These are phyloP conservation scores for Umbilicus rupestris DNA, from an alignment of 164 flowering plant genomes.

Conservation along the genomic window DNA sequence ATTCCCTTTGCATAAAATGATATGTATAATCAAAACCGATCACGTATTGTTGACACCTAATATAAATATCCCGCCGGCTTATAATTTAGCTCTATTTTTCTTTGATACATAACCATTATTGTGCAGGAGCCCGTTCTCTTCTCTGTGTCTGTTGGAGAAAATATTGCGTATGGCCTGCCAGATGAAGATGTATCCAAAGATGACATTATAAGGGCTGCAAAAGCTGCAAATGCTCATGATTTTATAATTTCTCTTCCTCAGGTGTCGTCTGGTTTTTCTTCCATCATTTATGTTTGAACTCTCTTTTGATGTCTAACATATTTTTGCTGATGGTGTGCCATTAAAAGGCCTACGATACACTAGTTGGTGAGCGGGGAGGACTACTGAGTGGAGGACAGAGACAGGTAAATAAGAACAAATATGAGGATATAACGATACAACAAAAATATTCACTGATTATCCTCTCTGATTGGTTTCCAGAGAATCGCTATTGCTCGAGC, in stretches of 20 bases:
- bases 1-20: too few species aligned
- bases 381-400: slow-evolving; percentile 93
- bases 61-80: too few species aligned
- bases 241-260: slow-evolving; percentile 91
- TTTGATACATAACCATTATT: background rate
- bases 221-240: slow-evolving; percentile 98
- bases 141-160: slow-evolving; percentile 93
- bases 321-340: slow-evolving; percentile 2
- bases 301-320: background rate
- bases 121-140: slow-evolving; percentile 90
- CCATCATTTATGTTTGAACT: background rate
- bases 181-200: slow-evolving; percentile 82
- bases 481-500: slow-evolving; percentile 97
- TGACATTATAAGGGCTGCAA: slow-evolving; percentile 83
- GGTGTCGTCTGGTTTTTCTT: slow-evolving; percentile 27
- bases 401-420: slow-evolving; percentile 44
- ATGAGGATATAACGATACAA: background rate
- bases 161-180: slow-evolving; percentile 94
- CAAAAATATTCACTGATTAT: slow-evolving; percentile 2
- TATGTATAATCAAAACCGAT: too few species aligned
- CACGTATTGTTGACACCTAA: too few species aligned
- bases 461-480: slow-evolving; percentile 30
- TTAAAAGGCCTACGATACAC: slow-evolving; percentile 82
- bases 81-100: background rate
- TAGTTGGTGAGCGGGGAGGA: slow-evolving; percentile 96